Conservation (phyloP, 164 flowering plant genomes). For the Liquidambar formosana region DNA sequence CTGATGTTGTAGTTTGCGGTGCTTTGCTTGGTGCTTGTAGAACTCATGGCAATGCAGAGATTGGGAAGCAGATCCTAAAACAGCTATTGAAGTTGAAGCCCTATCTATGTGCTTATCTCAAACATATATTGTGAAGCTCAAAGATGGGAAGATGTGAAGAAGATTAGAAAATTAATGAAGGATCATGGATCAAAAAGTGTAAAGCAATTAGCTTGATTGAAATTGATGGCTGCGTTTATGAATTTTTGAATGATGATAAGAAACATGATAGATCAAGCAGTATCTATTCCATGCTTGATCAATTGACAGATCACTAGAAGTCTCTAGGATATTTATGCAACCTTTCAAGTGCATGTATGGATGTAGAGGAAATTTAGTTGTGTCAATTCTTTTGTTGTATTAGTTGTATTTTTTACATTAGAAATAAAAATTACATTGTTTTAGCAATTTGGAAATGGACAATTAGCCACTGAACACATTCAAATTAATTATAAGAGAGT, state of each 20-base stretch:
- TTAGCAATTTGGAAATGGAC: too few relatives aligned
- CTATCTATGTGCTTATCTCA: constrained; percentile 44
- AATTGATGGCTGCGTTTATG: constrained; percentile 32
- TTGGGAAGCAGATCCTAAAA: constrained; percentile 37
- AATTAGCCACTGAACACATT: too few relatives aligned
- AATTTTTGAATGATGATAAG: constrained; percentile 51
- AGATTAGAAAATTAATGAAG: constrained; percentile 50
- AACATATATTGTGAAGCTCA: constrained; percentile 49
- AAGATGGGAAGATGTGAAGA: constrained; percentile 51
- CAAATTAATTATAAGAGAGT: too few relatives aligned
- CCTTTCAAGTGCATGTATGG: too few relatives aligned
- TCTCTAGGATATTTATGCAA: not conserved
- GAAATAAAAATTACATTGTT: too few relatives aligned
- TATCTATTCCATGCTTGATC: constrained; percentile 36
- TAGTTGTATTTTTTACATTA: too few relatives aligned
- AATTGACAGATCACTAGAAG: constrained; percentile 29
- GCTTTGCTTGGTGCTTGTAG: constrained; percentile 60
- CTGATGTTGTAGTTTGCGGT: constrained; percentile 55
- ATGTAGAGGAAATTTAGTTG: too few relatives aligned
- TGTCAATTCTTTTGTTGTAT: too few relatives aligned
- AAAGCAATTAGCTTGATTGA: constrained; percentile 50
- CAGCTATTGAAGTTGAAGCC: constrained; percentile 45
- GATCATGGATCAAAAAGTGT: constrained; percentile 31
- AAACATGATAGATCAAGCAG: constrained; percentile 27
- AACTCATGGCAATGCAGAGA: constrained; percentile 36